A percentile compares a stretch with the other conserved stretches of the same genome.
Evolutionary conservation across 768 basidiomycete species (phyloP).

Genomic region (Podaxis sp.): DNA sequence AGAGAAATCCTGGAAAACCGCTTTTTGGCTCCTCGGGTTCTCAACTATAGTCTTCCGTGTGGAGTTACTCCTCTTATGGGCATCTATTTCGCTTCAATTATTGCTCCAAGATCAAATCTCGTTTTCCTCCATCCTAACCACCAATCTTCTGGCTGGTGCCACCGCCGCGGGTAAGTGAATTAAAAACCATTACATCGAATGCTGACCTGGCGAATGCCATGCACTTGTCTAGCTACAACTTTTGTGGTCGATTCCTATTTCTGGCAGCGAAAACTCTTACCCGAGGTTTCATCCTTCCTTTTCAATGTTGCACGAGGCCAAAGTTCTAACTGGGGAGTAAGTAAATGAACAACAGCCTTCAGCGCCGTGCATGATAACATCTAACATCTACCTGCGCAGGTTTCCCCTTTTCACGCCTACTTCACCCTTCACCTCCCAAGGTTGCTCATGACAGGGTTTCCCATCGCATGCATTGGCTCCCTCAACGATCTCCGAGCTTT

Average conservation of each 20-base stretch:
- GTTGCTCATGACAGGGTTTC: conserved; percentile 63
- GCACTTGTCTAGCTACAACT: conserved; percentile 46
- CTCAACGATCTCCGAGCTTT: conserved; percentile 47
- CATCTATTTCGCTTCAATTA: conserved; percentile 55
- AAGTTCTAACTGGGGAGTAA: conserved; percentile 88
- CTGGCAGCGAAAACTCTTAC: conserved; percentile 69
- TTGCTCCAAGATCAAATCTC: conserved; percentile 41
- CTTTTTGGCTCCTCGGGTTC: conserved; percentile 27
- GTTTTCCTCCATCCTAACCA: conserved; percentile 40
- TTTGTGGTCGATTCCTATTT: conserved; percentile 79
- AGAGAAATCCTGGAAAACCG: conserved; percentile 11
- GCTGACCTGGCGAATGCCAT: too few species aligned
- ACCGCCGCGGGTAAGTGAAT: conserved; percentile 48
- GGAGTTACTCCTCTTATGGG: conserved; percentile 71
- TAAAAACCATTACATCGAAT: neutral
- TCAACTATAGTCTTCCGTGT: conserved; percentile 74
- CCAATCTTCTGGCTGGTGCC: conserved; percentile 48
- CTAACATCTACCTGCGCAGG: conserved; percentile 30
- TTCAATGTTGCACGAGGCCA: conserved; percentile 91
- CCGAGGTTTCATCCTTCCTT: conserved; percentile 73
- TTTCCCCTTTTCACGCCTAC: conserved; percentile 69
- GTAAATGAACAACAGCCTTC: conserved; percentile 26
- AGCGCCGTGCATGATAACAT: neutral
- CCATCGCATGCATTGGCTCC: conserved; percentile 57
- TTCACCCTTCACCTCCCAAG: conserved; percentile 71